Evolutionary conservation across 176 grass and related monocot species (phyloP), one percentile per base, ranked within the genome.

Genomic region (Oryza meyeriana): DNA sequence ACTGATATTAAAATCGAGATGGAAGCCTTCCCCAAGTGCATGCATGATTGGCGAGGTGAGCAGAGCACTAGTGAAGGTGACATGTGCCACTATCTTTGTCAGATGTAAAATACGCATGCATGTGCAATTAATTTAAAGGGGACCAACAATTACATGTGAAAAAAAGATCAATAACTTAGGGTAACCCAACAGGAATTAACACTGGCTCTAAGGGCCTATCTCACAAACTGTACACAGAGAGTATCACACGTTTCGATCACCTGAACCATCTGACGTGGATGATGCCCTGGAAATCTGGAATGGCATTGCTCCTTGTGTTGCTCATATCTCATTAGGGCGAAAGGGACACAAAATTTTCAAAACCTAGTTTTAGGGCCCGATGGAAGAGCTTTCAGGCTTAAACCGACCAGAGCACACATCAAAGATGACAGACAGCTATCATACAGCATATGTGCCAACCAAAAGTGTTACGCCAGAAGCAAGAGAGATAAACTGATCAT

Each of bases 31-130:
- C 13, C 13, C 39, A 66, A 48, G 6, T 48, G 63, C 30, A 10
- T 26, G 63, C 11, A 48, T 67, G 63, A 68, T 79, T 55, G 77
- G 63, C 63, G 25, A 66, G 41, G 77, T 79, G 62, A 29, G n/a
- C 22, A 59, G 55, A 59, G 55, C 55, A 40, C 17, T 22, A 68
- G 48, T 25, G 77, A 67, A 48, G 29, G 24, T 35, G 22, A 8
- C 77, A 79, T 45, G 31, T 12, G 44, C 30, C 30, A 35, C 30
- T 35, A 27, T 32, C 69, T 8, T 71, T 44, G 39, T 71, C 2
- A 42, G 17, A 12, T 10, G 69, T 44, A 71, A 45, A 27, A 71
- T 45, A 18, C 3, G 13, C 5, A 71, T 45, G 39, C 38, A 28
- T 28, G 38, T 16, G n/a, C 20, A 28, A 24, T n/a, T 58, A 25